Conservation (phyloP, 306 rosid genomes). For the Begonia masoniana region DNA sequence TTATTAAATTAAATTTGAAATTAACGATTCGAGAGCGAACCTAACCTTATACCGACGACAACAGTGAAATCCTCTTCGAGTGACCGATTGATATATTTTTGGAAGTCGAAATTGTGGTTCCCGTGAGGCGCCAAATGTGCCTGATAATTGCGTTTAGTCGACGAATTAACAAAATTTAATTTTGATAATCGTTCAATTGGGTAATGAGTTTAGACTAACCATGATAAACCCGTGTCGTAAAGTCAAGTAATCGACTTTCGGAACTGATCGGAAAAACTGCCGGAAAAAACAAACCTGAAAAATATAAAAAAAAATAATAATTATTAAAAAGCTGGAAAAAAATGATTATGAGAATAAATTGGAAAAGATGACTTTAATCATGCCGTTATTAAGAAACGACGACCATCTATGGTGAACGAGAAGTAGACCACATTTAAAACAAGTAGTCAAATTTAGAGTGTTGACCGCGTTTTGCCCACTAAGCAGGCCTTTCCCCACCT, state of each 20-base stretch:
- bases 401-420: not conserved
- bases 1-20: not conserved
- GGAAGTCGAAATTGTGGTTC: constrained; percentile 57
- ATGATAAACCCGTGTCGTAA: constrained; percentile 79
- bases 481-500: too few relatives aligned
- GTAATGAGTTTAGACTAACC: constrained; percentile 21
- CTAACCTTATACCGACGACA: constrained; percentile 79
- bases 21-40: not conserved
- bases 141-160: constrained; percentile 14
- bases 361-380: too few relatives aligned
- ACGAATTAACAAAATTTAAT: not conserved
- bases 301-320: not conserved
- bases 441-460: too few relatives aligned
- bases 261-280: constrained; percentile 84
- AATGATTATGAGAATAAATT: too few relatives aligned
- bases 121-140: constrained; percentile 89
- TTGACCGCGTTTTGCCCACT: too few relatives aligned
- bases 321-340: not conserved
- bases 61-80: constrained; percentile 88
- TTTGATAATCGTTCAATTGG: not conserved
- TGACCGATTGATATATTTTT: constrained; percentile 64
- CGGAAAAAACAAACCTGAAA: constrained; percentile 63
- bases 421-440: too few relatives aligned
- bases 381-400: too few relatives aligned
- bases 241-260: constrained; percentile 84